Base-by-base conservation (phyloP, 768 basidiomycete genomes). In the Arthromyces matolae region DNA sequence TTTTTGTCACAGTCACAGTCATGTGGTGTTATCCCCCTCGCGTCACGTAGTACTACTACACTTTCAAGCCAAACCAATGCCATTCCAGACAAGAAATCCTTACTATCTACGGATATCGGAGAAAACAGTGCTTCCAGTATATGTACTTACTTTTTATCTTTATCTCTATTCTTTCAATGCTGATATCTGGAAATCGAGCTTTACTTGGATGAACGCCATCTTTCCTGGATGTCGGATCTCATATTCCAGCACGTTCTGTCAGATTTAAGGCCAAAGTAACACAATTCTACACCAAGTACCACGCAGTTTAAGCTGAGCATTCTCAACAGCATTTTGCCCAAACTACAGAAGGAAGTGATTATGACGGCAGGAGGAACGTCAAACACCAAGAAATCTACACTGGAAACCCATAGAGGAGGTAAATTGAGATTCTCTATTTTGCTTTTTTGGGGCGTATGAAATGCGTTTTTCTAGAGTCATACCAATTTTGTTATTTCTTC, bases 401-500 rank as follows among this genome's bases (percentile, higher is more conserved):
- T 93, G 0, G 89, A 92, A 50, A 90, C 91, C 2, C 81, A 91
- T 62, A 73, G 90, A 65, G 92, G 92, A 67, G 87, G 93, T 90
- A 53, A n/a, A n/a, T n/a, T n/a, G n/a, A n/a, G n/a, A n/a, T n/a
- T n/a, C n/a, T n/a, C n/a, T n/a, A n/a, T n/a, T n/a, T n/a, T n/a
- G n/a, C n/a, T n/a, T n/a, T n/a, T n/a, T n/a, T n/a, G n/a, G n/a
- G n/a, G n/a, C n/a, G n/a, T n/a, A n/a, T n/a, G n/a, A n/a, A n/a
- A n/a, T n/a, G n/a, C n/a, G 54, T n/a, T 16, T 24, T 24, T 39
- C 16, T 61, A 94, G 93, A 88, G 50, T 78, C 77, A 0, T 95
- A 94, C 60, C 93, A 95, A 55, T 93, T 91, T 62, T 91, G 87
- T 39, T 95, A 91, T 63, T 95, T 93, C 68, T 72, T 94, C 55